Conservation (phyloP, 1,284 basidiomycete genomes). For the Rhizopogon parksii region DNA sequence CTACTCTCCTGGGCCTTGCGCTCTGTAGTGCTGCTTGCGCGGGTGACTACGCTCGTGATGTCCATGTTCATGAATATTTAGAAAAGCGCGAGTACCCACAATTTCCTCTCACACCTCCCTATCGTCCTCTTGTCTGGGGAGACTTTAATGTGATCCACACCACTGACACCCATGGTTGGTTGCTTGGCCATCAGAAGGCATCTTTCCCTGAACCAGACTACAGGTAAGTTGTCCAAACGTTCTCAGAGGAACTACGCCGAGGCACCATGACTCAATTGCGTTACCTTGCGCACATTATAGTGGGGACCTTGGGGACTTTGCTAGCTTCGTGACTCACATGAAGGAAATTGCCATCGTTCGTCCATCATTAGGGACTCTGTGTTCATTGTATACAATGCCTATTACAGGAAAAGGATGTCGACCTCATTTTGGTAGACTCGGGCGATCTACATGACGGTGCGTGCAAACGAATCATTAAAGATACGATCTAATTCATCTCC, state of each 20-base stretch:
- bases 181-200: slow-evolving; percentile 66
- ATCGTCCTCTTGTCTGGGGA: slow-evolving; percentile 63
- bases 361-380: slow-evolving; percentile 4
- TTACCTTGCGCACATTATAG: slow-evolving; percentile 22
- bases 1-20: slow-evolving; percentile 16
- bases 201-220: slow-evolving; percentile 72
- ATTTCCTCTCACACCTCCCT: slow-evolving; percentile 45
- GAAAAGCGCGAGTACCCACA: slow-evolving; percentile 37
- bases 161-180: slow-evolving; percentile 79
- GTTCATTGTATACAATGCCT: slow-evolving; percentile 1
- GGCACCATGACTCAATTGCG: neutral
- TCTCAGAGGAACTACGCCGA: neutral
- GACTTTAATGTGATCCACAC: slow-evolving; percentile 73
- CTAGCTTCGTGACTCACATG: slow-evolving; percentile 78
- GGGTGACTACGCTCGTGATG: slow-evolving; percentile 8
- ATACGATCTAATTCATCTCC: neutral
- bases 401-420: slow-evolving; percentile 56
- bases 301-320: slow-evolving; percentile 75
- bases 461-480: neutral
- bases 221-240: slow-evolving; percentile 33
- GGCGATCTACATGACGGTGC: slow-evolving; percentile 78
- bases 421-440: slow-evolving; percentile 65
- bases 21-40: slow-evolving; percentile 14
- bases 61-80: slow-evolving; percentile 26
- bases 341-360: slow-evolving; percentile 58